These are phyloP conservation scores for Entomortierella lignicola DNA, from an alignment of 192 early-diverging fungal genomes.

Conservation along the genomic window DNA sequence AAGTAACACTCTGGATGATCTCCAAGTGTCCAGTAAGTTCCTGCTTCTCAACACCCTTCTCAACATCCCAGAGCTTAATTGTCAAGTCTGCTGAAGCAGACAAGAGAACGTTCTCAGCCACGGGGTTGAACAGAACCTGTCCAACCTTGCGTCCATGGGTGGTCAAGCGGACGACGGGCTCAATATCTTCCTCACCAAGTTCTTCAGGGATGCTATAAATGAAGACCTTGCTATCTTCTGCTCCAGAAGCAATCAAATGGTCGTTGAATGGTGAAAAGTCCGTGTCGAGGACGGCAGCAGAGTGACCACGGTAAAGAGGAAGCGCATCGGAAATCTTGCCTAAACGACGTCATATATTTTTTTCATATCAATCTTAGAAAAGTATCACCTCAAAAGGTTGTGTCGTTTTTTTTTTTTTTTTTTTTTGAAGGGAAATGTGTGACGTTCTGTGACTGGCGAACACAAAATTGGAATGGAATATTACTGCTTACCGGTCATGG, in stretches of 20 bases:
- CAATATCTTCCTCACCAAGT: slow-evolving; percentile 71
- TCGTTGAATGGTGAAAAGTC: slow-evolving; percentile 99
- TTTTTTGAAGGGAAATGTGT: not conserved
- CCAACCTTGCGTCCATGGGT: slow-evolving; percentile 96
- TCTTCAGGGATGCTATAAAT: slow-evolving; percentile 94
- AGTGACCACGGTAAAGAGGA: slow-evolving; percentile 94
- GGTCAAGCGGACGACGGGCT: slow-evolving; percentile 81
- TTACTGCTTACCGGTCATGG: slow-evolving; percentile 66
- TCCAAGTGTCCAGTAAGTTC: slow-evolving; percentile 90
- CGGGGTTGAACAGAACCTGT: slow-evolving; percentile 98
- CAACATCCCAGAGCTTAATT: slow-evolving; percentile 95
- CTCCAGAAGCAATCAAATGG: slow-evolving; percentile 88
- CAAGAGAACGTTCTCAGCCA: slow-evolving; percentile 92
- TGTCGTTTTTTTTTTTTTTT: not conserved
- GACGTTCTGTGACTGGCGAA: slow-evolving; percentile 15
- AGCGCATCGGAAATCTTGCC: slow-evolving; percentile 92
- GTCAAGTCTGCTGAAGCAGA: slow-evolving; percentile 90
- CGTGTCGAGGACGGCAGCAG: slow-evolving; percentile 95
- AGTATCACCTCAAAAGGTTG: not conserved
- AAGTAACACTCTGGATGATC: slow-evolving; percentile 91
- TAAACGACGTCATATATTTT: slow-evolving; percentile 26
- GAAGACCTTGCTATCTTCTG: slow-evolving; percentile 93
- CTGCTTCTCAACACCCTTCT: slow-evolving; percentile 77
- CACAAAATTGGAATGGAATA: no score
- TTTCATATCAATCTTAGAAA: no score